phyloP scores from a whole-genome alignment of 1,284 basidiomycete genomes.

The Puccinia polysora region DNA sequence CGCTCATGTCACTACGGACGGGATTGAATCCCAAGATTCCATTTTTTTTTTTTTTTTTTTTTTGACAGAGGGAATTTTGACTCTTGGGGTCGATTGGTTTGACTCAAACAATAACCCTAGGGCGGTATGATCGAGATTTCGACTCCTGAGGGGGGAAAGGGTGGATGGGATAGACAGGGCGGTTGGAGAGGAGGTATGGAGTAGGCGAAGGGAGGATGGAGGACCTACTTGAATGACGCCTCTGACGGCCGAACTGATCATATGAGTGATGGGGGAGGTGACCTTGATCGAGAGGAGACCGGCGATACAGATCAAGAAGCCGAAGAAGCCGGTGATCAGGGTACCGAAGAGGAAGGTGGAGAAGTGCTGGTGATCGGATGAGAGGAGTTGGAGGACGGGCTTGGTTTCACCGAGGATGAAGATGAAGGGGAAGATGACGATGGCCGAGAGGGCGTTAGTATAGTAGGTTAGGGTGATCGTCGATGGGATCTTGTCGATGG shows the following conservation, averaged over 20 bases:
- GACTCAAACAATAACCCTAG: no score
- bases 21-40: no score
- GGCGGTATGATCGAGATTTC: no score
- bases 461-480: conserved; percentile 78
- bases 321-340: conserved; percentile 68
- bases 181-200: background rate
- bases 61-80: no score
- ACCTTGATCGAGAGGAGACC: conserved; percentile 81
- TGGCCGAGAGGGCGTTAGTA: conserved; percentile 68
- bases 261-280: conserved; percentile 84
- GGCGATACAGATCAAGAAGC: conserved; percentile 85
- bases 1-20: no score
- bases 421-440: conserved; percentile 63
- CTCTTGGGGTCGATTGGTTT: no score
- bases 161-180: background rate
- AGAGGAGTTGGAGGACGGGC: conserved; percentile 61
- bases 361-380: conserved; percentile 57
- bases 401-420: conserved; percentile 67
- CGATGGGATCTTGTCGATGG: conserved; percentile 67
- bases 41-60: no score
- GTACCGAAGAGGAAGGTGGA: conserved; percentile 72
- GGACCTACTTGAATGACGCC: conserved; percentile 42
- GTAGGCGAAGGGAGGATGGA: background rate
- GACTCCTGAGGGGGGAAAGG: no score
- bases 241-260: conserved; percentile 78